Conservation (phyloP, 108 stramenopile species). For the Fragilariopsis cylindrus region DNA sequence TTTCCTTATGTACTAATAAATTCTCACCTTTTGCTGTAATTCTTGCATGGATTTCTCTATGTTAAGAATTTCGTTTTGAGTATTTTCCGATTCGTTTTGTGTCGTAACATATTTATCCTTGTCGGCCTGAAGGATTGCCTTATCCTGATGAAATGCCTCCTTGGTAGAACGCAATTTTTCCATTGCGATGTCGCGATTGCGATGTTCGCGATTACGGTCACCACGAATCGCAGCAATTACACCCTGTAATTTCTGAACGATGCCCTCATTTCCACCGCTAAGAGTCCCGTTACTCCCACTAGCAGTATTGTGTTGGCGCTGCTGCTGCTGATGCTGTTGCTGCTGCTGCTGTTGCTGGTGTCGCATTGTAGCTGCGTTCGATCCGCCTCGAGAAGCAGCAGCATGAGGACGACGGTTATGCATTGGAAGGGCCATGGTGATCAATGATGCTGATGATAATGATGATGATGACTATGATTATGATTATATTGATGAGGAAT, state of each 20-base stretch:
- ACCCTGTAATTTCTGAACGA: constrained; percentile 27
- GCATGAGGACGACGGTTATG: not conserved
- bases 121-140: constrained; percentile 6
- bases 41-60: constrained; percentile 15
- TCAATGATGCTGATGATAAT: not conserved
- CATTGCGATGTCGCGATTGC: constrained; percentile 13
- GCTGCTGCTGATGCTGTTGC: not conserved
- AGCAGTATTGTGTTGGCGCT: not conserved
- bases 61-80: constrained; percentile 5
- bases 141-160: constrained; percentile 7
- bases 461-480: not conserved
- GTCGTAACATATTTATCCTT: constrained; percentile 14
- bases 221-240: constrained; percentile 23
- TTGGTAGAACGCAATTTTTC: constrained; percentile 20
- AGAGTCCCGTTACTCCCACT: not conserved
- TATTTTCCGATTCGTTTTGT: not conserved
- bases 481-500: not conserved
- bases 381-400: constrained; percentile 8
- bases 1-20: not conserved
- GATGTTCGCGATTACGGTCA: constrained; percentile 31
- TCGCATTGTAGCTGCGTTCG: not conserved
- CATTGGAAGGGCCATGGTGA: constrained; percentile 10
- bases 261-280: constrained; percentile 9
- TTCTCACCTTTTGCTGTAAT: constrained; percentile 23
- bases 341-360: not conserved